Conservation (phyloP, 2,329 filamentous ascomycete genomes). For the Chaetomiaceae sp. region DNA sequence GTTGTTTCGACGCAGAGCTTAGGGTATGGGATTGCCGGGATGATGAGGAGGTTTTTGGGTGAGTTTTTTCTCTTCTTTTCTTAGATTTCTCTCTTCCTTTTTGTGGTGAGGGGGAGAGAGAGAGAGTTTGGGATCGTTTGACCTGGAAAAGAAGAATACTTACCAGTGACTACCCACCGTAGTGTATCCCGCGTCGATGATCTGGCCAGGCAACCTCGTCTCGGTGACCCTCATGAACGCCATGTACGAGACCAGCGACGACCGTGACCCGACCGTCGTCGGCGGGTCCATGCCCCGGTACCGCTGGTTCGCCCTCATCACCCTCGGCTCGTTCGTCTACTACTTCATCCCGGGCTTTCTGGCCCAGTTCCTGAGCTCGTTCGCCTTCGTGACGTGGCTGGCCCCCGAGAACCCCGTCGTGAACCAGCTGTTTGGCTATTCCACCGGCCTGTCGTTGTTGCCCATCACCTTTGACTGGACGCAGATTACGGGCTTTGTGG, state of each 20-base stretch:
- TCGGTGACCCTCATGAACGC: conserved; percentile 64
- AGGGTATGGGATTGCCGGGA: conserved; percentile 64
- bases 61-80: conserved; percentile 19
- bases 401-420: conserved; percentile 62
- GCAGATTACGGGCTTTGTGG: conserved; percentile 63
- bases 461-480: conserved; percentile 76
- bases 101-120: not conserved
- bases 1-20: conserved; percentile 65
- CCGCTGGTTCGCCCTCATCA: conserved; percentile 57
- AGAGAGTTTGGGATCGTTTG: no score
- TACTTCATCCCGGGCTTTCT: conserved; percentile 67
- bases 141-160: no score
- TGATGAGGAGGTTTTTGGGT: conserved; percentile 61
- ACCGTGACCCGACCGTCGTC: conserved; percentile 46
- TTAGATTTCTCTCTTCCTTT: no score
- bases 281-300: conserved; percentile 65
- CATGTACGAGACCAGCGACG: conserved; percentile 59
- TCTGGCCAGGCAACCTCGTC: conserved; percentile 66
- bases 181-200: conserved; percentile 66
- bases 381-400: conserved; percentile 69
- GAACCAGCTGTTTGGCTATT: conserved; percentile 69
- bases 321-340: conserved; percentile 55
- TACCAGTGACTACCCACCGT: conserved; percentile 9
- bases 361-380: conserved; percentile 63
- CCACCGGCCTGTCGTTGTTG: conserved; percentile 61